Evolutionary conservation across 1,284 basidiomycete species (phyloP).

Genomic region (Irpex lacteus): DNA sequence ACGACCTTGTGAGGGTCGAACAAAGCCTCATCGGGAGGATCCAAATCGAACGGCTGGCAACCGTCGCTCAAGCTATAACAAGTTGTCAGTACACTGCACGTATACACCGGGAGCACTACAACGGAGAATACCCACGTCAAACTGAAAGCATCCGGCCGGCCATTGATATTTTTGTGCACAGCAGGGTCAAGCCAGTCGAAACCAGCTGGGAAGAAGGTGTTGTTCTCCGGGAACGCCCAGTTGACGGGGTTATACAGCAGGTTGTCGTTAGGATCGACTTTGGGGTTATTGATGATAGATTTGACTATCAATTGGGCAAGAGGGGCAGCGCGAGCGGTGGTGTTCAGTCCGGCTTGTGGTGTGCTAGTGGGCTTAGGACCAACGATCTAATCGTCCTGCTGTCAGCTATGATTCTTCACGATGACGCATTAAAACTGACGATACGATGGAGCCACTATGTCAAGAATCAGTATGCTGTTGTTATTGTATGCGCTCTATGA

Average conservation of each 20-base stretch:
- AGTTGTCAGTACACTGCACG: background rate
- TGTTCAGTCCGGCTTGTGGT: constrained; percentile 58
- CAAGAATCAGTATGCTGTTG: background rate
- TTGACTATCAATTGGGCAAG: constrained; percentile 51
- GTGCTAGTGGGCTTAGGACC: constrained; percentile 50
- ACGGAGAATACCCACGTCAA: constrained; percentile 33
- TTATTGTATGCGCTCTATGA: constrained; percentile 1
- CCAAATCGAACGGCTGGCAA: constrained; percentile 48
- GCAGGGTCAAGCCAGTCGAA: constrained; percentile 47
- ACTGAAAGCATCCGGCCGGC: constrained; percentile 45
- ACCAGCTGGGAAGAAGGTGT: constrained; percentile 39
- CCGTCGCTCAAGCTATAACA: constrained; percentile 49
- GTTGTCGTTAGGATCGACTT: constrained; percentile 42
- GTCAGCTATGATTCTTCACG: background rate
- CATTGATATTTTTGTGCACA: constrained; percentile 42
- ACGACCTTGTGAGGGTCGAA: constrained; percentile 52
- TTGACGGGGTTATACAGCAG: constrained; percentile 49
- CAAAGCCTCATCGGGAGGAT: constrained; percentile 42
- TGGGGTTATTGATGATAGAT: constrained; percentile 35
- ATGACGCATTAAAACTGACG: constrained; percentile 31
- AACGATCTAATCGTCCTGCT: constrained; percentile 38
- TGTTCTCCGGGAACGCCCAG: constrained; percentile 48
- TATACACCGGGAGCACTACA: background rate
- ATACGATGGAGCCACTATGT: constrained; percentile 60
- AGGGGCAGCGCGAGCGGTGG: constrained; percentile 45